Evolutionary conservation across 495 filamentous ascomycete species (phyloP), one percentile per base, ranked within the genome.

Genomic region (Hypoxylon fuscum): DNA sequence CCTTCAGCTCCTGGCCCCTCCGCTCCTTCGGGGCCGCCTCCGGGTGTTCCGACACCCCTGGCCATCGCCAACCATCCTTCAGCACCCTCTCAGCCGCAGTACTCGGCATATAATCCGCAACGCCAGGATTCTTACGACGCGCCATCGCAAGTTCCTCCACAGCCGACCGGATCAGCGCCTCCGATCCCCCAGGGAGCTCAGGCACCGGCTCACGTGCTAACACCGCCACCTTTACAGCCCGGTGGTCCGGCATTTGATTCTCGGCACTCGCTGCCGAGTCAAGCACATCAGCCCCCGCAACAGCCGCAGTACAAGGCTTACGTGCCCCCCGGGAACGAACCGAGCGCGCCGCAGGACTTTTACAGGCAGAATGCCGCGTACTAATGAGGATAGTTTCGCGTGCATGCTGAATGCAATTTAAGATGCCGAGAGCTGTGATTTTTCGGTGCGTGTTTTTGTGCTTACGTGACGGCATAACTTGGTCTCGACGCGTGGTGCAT

Each of bases 241-340:
- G 53, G 58, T 29, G 77, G 78, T 1, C 15, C 69, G 4, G 71
- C 72, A 2, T 81, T 76, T 52, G 77, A 80, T 21, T 63, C 73
- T 1, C 58, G 78, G 3, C 77, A 79, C 54, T 63, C 59, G n/a
- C 63, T 78, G 11, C 78, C 78, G 3, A 78, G 79, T 48, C 68
- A 79, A 50, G 2, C 31, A 6, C 37, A 59, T 3, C 69, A 71
- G 14, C 47, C 42, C 12, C 50, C 23, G 7, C 54, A 55, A 21
- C 62, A 64, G n/a, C 73, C 76, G 27, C 77, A 79, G 52, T 80
- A 79, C 51, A 75, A 69, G 55, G 75, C 77, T 1, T 79, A 78
- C 27, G 68, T 71, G 15, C 72, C 71, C 11, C 76, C 74, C 1
- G 55, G 62, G 0, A 55, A 59, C 32, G 70, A 67, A 18, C 62